Evolutionary conservation across 768 basidiomycete species (phyloP).

Genomic region (Xanthoconium stramineum): DNA sequence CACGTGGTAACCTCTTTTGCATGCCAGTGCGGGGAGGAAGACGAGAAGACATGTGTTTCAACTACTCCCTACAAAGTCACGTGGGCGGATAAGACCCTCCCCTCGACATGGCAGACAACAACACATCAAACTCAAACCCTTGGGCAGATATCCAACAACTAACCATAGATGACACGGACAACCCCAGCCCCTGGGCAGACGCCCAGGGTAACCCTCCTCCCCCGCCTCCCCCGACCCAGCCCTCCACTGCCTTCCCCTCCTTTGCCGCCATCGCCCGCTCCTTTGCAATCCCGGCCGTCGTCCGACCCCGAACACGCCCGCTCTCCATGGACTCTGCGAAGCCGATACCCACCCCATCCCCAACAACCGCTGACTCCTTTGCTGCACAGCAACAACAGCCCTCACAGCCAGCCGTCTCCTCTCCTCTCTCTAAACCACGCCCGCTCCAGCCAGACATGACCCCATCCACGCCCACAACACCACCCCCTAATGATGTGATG

Average conservation of each 20-base stretch:
- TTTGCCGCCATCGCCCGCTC: constrained; percentile 60
- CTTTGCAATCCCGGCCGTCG: constrained; percentile 48
- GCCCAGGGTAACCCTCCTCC: not conserved
- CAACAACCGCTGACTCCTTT: not conserved
- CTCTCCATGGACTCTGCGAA: constrained; percentile 7
- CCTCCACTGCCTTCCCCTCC: not conserved
- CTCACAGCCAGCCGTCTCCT: not conserved
- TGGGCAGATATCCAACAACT: no score
- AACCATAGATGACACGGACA: not conserved
- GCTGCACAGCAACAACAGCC: not conserved
- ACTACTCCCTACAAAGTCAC: not conserved
- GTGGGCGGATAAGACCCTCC: not conserved
- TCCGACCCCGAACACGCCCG: constrained; percentile 20
- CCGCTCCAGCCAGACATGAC: constrained; percentile 13
- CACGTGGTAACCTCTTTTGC: not conserved
- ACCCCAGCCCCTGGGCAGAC: not conserved
- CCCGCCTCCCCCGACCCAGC: not conserved
- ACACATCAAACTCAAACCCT: no score
- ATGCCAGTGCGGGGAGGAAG: not conserved
- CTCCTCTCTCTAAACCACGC: not conserved
- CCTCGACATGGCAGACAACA: no score
- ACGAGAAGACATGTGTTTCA: not conserved
- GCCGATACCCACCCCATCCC: constrained; percentile 1
- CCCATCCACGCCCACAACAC: constrained; percentile 18
- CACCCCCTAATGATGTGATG: constrained; percentile 16